phyloP scores from a whole-genome alignment of 2,329 filamentous ascomycete species.

The Bipolaris zeicola region DNA sequence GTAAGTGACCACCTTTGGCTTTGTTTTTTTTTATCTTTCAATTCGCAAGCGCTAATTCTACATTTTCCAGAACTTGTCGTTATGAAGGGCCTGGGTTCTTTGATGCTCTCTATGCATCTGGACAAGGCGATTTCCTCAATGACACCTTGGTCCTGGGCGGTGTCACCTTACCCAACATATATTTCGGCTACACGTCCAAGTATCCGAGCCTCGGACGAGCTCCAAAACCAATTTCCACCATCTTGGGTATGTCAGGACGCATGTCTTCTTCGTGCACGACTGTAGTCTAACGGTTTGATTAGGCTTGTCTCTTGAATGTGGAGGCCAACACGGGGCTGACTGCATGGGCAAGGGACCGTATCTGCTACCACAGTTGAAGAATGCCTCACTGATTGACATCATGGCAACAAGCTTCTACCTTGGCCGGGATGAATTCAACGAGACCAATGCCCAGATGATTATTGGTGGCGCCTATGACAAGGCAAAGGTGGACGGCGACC shows the following conservation, averaged over 20 bases:
- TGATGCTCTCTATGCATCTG: not conserved
- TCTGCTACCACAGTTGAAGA: not conserved
- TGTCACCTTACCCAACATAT: not conserved
- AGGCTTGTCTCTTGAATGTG: not conserved
- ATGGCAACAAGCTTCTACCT: constrained; percentile 2
- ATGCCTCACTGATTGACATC: not conserved
- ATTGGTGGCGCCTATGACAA: not conserved
- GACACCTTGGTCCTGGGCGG: constrained; percentile 2
- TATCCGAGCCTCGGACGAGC: not conserved
- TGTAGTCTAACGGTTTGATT: not conserved
- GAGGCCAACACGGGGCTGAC: not conserved
- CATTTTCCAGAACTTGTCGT: not conserved
- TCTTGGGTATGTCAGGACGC: not conserved
- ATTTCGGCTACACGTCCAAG: not conserved
- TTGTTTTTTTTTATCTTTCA: too few species aligned
- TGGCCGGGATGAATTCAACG: not conserved
- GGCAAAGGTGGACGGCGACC: not conserved
- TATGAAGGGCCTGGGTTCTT: not conserved
- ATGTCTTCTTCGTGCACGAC: not conserved
- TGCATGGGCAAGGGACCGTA: not conserved
- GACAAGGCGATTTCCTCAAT: not conserved
- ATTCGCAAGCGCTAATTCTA: not conserved
- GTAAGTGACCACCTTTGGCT: not conserved
- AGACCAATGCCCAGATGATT: not conserved
- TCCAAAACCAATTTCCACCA: not conserved